phyloP scores from a whole-genome alignment of 2,329 filamentous ascomycete genomes.

The Calonectria pseudoturangicola region DNA sequence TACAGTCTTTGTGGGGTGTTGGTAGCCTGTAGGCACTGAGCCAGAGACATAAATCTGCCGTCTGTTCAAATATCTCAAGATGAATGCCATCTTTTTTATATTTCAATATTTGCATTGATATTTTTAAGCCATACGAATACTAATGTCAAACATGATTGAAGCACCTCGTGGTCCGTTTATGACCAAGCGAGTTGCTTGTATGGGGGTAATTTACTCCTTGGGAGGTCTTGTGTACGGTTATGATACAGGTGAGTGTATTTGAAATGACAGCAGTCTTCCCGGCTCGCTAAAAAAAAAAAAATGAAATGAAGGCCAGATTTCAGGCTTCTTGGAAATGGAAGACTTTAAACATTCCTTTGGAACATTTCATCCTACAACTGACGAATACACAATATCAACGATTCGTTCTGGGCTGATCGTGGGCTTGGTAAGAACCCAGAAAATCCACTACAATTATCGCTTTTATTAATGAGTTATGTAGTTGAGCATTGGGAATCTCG shows the following conservation, averaged over 20 bases:
- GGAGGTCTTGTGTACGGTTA: constrained; percentile 3
- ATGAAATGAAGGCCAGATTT: background rate
- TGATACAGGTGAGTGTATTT: background rate
- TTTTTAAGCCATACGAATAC: background rate
- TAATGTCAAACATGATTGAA: background rate
- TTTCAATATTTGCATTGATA: background rate
- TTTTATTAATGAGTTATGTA: background rate
- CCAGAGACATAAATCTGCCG: background rate
- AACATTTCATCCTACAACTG: background rate
- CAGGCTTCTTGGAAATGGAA: constrained; percentile 11
- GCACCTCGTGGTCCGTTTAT: background rate
- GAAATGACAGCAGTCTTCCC: background rate
- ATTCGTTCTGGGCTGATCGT: constrained; percentile 12
- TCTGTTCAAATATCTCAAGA: background rate
- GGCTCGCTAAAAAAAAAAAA: background rate
- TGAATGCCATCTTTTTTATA: background rate
- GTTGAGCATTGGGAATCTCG: background rate
- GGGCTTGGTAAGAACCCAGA: background rate
- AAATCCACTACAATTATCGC: no score
- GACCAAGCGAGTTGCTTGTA: background rate
- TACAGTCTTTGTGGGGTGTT: no score
- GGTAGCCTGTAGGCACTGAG: background rate
- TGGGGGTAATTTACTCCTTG: constrained; percentile 9
- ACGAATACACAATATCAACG: constrained; percentile 14
- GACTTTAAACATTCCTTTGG: constrained; percentile 13